Evolutionary conservation across 805 yeast species (phyloP).

Genomic region (Barnettozyma pratensis): DNA sequence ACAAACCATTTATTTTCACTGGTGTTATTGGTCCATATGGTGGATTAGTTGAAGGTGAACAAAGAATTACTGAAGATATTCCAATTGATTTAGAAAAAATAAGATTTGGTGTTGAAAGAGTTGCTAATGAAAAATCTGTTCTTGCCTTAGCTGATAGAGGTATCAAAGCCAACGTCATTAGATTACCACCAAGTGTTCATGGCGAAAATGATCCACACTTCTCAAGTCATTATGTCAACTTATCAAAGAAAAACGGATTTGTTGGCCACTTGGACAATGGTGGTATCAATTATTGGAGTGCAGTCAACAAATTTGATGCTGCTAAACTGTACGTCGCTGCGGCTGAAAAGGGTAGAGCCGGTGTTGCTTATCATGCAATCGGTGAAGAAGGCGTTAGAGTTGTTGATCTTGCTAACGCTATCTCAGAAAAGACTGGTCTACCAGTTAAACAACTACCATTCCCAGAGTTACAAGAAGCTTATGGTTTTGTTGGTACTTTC

Average conservation of each 20-base stretch:
- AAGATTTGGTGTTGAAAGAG: constrained; percentile 6
- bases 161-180: constrained; percentile 22
- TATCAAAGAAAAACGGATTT: constrained; percentile 29
- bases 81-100: not conserved
- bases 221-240: constrained; percentile 16
- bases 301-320: constrained; percentile 30
- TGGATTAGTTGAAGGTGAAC: constrained; percentile 2
- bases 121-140: constrained; percentile 12
- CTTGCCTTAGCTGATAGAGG: constrained; percentile 22
- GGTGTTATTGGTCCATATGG: not conserved
- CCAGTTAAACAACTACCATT: constrained; percentile 14
- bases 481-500: constrained; percentile 14
- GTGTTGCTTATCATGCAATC: constrained; percentile 25
- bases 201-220: constrained; percentile 28
- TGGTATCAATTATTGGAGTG: constrained; percentile 18
- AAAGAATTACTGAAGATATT: not conserved
- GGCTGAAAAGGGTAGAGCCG: constrained; percentile 24
- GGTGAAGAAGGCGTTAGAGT: constrained; percentile 22
- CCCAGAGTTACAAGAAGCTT: constrained; percentile 12
- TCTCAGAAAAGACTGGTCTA: constrained; percentile 20
- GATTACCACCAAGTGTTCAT: constrained; percentile 34
- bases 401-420: constrained; percentile 25
- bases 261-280: constrained; percentile 26
- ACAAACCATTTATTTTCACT: constrained; percentile 26
- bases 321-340: constrained; percentile 28